Evolutionary conservation across 306 rosid species (phyloP).

Genomic region (Spatholobus suberectus): DNA sequence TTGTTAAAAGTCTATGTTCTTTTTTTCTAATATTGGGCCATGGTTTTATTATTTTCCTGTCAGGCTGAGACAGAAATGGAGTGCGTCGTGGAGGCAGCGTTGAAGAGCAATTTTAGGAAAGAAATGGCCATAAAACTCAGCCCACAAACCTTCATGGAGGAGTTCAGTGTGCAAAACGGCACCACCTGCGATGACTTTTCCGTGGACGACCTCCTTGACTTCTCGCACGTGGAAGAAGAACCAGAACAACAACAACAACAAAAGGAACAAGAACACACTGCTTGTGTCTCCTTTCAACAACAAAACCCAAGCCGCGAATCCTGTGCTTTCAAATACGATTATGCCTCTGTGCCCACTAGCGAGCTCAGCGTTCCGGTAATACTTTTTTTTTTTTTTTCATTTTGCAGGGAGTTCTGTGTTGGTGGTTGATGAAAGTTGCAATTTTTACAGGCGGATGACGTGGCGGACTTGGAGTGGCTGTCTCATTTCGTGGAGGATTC

Average conservation of each 20-base stretch:
- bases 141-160: constrained; percentile 55
- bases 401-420: neutral
- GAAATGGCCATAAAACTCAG: constrained; percentile 53
- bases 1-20: neutral
- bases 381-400: neutral
- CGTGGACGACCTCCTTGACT: constrained; percentile 81
- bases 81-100: constrained; percentile 71
- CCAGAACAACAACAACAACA: constrained; percentile 30
- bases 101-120: constrained; percentile 66
- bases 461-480: constrained; percentile 86
- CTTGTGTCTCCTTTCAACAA: constrained; percentile 46
- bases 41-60: neutral
- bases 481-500: constrained; percentile 98
- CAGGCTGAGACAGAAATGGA: constrained; percentile 71
- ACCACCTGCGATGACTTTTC: constrained; percentile 60
- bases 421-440: constrained; percentile 45
- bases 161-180: constrained; percentile 22
- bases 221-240: constrained; percentile 62
- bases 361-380: constrained; percentile 84
- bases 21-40: neutral
- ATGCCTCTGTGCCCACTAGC: constrained; percentile 49
- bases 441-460: constrained; percentile 78
- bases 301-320: constrained; percentile 20
- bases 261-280: constrained; percentile 21
- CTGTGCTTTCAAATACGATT: constrained; percentile 42